These are phyloP conservation scores for carrot (Daucus carota) DNA, from an alignment of 129 eudicot species.

Conservation along the genomic window DNA sequence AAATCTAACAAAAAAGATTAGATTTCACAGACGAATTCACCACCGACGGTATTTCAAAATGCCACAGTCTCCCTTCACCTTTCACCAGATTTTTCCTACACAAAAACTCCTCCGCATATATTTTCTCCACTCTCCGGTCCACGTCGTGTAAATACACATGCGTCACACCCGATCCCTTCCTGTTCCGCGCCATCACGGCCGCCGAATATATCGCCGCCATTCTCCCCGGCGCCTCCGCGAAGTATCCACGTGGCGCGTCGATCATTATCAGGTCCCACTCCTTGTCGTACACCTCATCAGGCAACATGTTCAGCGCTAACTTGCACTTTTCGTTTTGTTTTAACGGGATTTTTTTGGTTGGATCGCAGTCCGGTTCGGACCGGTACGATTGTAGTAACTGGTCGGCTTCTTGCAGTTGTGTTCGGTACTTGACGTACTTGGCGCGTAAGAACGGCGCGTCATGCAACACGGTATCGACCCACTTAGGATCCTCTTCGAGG, in stretches of 20 bases:
- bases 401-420: constrained; percentile 54
- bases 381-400: constrained; percentile 34
- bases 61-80: constrained; percentile 71
- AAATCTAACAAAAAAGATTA: constrained; percentile 40
- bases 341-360: constrained; percentile 25
- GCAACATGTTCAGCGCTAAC: constrained; percentile 54
- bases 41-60: constrained; percentile 71
- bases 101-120: constrained; percentile 58
- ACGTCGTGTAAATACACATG: constrained; percentile 82
- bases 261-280: constrained; percentile 94
- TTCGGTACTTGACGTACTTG: constrained; percentile 46
- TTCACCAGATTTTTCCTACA: constrained; percentile 60
- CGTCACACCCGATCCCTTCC: constrained; percentile 69
- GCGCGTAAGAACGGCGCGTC: constrained; percentile 60
- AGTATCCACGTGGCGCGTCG: constrained; percentile 80
- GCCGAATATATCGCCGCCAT: constrained; percentile 91
- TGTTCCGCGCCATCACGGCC: constrained; percentile 74
- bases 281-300: constrained; percentile 66
- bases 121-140: constrained; percentile 73
- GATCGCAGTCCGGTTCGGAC: constrained; percentile 50
- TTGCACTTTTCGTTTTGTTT: constrained; percentile 48
- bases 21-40: constrained; percentile 15
- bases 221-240: constrained; percentile 79
- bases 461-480: constrained; percentile 52
- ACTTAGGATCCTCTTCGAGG: constrained; percentile 79